Evolutionary conservation across 257 asterid genomes (phyloP).

Genomic region (Solanum peruvianum): DNA sequence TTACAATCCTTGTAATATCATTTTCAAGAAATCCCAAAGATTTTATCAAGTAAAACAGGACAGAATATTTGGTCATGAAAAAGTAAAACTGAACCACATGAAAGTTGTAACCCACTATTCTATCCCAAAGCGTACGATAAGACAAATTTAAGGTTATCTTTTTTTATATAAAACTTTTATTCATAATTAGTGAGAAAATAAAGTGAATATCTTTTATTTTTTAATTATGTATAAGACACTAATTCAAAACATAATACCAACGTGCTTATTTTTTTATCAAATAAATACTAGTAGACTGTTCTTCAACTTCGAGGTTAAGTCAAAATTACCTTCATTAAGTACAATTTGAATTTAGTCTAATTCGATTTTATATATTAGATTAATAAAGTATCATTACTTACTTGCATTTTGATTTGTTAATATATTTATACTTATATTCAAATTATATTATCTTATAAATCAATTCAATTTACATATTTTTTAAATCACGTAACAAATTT

Average conservation of each 20-base stretch:
- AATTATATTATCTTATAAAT: no score
- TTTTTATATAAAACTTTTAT: background rate
- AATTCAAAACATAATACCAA: background rate
- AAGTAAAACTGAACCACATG: background rate
- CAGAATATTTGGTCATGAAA: background rate
- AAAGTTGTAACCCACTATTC: background rate
- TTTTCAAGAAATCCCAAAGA: background rate
- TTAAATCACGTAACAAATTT: background rate
- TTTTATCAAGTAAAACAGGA: background rate
- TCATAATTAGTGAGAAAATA: background rate
- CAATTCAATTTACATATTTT: no score
- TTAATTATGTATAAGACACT: background rate
- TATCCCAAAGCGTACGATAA: background rate
- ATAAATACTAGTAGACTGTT: background rate
- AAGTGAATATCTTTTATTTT: background rate
- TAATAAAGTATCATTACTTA: no score
- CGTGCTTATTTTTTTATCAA: no score
- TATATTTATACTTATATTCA: background rate
- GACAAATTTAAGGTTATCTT: background rate
- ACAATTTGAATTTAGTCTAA: background rate
- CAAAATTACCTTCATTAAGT: no score
- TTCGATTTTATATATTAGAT: no score
- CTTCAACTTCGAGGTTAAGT: background rate
- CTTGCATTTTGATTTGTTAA: background rate
- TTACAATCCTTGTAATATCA: background rate